Conservation (phyloP, 352 stramenopile species). For the Phytophthora aleatoria region DNA sequence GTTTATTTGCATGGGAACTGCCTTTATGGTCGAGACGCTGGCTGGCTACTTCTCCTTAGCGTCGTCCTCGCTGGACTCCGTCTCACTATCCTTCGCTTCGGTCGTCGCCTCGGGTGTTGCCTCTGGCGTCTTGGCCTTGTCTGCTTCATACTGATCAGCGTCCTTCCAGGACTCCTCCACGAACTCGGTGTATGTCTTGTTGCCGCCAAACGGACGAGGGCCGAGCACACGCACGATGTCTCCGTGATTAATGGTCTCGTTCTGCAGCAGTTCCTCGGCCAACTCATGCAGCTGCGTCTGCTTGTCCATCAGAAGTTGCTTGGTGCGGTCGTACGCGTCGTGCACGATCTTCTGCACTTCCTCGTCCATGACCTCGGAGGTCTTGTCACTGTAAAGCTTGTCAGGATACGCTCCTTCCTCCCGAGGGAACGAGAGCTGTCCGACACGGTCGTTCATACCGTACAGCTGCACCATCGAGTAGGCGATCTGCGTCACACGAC, state of each 20-base stretch:
- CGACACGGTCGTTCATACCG: conserved; percentile 98
- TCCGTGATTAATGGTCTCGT: conserved; percentile 99
- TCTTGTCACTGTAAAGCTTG: conserved; percentile 98
- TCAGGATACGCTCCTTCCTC: conserved; percentile 89
- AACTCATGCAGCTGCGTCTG: conserved; percentile 93
- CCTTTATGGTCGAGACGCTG: conserved; percentile 22
- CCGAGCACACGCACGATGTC: conserved; percentile 97
- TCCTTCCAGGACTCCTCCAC: conserved; percentile 90
- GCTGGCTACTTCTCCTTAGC: conserved; percentile 32
- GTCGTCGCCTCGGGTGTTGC: conserved; percentile 24
- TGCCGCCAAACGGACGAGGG: conserved; percentile 91
- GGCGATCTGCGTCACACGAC: conserved; percentile 94
- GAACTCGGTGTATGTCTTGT: conserved; percentile 98
- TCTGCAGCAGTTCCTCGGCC: conserved; percentile 95
- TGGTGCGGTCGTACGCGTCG: conserved; percentile 96
- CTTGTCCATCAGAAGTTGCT: conserved; percentile 94
- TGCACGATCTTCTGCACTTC: conserved; percentile 98
- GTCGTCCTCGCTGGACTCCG: conserved; percentile 16
- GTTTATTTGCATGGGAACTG: conserved; percentile 25
- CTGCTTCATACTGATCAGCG: conserved; percentile 78
- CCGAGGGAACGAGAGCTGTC: conserved; percentile 96
- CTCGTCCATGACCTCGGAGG: conserved; percentile 98
- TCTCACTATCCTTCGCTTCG: conserved; percentile 17
- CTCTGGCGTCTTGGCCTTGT: conserved; percentile 49
- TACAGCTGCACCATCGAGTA: conserved; percentile 99